These are phyloP conservation scores for Pseudopithomyces chartarum DNA, from an alignment of 2,329 filamentous ascomycete species.

Conservation along the genomic window DNA sequence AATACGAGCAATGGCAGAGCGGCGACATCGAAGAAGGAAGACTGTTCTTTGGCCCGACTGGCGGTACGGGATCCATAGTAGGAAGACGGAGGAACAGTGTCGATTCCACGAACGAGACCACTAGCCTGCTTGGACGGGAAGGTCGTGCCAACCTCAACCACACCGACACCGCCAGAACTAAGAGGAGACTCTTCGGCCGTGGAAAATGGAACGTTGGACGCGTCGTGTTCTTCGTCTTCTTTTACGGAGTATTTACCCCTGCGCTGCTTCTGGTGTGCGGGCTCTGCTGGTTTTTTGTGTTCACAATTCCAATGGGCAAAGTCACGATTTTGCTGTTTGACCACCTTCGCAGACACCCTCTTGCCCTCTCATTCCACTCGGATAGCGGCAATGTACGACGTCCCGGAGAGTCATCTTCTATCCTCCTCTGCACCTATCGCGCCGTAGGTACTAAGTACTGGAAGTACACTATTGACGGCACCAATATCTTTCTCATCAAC, in stretches of 20 bases:
- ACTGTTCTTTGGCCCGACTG: conserved; percentile 87
- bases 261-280: conserved; percentile 82
- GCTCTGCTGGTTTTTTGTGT: conserved; percentile 95
- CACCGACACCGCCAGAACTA: conserved; percentile 56
- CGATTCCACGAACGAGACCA: conserved; percentile 86
- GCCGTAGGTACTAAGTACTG: conserved; percentile 95
- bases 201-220: conserved; percentile 95
- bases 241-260: conserved; percentile 90
- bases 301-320: conserved; percentile 98
- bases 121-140: conserved; percentile 79
- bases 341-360: conserved; percentile 88
- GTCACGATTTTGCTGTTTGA: conserved; percentile 87
- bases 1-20: conserved; percentile 99
- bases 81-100: conserved; percentile 86
- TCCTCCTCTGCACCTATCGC: conserved; percentile 94
- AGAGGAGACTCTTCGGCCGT: conserved; percentile 89
- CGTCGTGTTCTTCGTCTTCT: conserved; percentile 94
- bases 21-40: conserved; percentile 95
- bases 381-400: conserved; percentile 76
- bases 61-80: conserved; percentile 73
- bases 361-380: conserved; percentile 91
- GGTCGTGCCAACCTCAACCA: conserved; percentile 54
- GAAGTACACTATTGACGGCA: conserved; percentile 99
- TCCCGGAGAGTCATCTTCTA: conserved; percentile 75
- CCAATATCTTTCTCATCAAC: conserved; percentile 99